Evolutionary conservation across 148 eudicot genomes (phyloP), one percentile per base, ranked within the genome.

Genomic region (Vaccinium corymbosum): DNA sequence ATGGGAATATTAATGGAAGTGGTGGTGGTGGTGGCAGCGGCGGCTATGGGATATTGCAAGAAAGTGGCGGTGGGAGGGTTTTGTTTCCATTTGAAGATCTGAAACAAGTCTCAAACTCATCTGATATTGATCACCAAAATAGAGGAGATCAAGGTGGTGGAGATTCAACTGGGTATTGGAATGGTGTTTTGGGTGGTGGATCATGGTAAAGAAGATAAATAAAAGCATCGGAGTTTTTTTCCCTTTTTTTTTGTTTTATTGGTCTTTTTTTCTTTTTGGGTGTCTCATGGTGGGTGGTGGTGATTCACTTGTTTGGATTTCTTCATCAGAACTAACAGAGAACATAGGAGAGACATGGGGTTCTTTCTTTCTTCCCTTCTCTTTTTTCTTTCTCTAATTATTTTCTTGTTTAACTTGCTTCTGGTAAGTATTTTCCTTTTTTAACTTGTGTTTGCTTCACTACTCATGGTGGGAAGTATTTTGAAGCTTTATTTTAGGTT

Each of bases 81-180:
- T 90, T 92, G 85, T 94, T 94, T 66, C 94, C 96, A 17, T 93
- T 93, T 88, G 93, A 93, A 85, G 96, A 91, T 88, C 84, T 92
- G 85, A 94, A 90, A 89, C 91, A 86, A 71, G 88, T 80, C 32
- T 87, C 90, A 57, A 76, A 53, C 55, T 85, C 91, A 22, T 53
- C 82, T 57, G 70, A 87, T 85, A 38, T 77, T 64, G 88, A 86
- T 68, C 73, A 13, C 38, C 73, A 68, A 68, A 27, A 68, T 68
- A 68, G 73, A 68, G 73, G 73, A 68, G 73, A 68, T 68, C 85
- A 85, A 81, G 80, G 46, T 84, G 88, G 88, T 84, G 88, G 88
- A 22, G 93, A 90, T 91, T 88, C 94, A 32, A 85, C 80, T 84
- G 95, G 97, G 14, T 95, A 89, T 85, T 95, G 97, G 97, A 92